Evolutionary conservation across 768 basidiomycete species (phyloP), one percentile per base, ranked within the genome.

Genomic region (Phlebiopsis flavidoalba): DNA sequence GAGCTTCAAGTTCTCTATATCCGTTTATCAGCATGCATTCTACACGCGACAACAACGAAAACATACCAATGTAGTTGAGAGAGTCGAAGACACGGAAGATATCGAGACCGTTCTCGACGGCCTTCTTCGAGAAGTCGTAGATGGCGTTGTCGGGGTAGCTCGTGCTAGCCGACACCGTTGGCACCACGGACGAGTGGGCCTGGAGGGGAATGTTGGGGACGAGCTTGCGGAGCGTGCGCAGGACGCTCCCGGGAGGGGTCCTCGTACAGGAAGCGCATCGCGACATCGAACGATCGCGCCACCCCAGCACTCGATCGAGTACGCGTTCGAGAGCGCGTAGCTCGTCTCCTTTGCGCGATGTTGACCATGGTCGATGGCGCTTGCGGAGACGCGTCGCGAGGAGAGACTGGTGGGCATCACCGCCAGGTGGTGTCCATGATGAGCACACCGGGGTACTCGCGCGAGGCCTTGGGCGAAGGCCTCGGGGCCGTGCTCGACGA

Each of bases 11-110:
- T 60, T 48, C 50, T 92, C 91, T 98, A 65, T 53, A 62, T 57
- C 59, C 8, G 8, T 46, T 19, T 19, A 19, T 46, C 8, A 46
- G 45, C 45, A 46, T 8, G 15, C 8, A 15, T 2, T 5, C 19
- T 46, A 8, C 8, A 19, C 3, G 19, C 5, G 8, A 8, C 45
- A 8, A 15, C 15, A 46, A 31, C 26, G 26, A 31, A 31, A 50
- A 78, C 85, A 55, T 75, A 88, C 95, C 96, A 64, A 99, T 89
- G 75, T 98, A 99, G 80, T 99, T 99, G 75, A 99, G 79, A 33
- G 97, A 98, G 74, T 99, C 97, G 68, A 99, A 99, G 57, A 99
- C 94, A 70, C 97, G 86, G 91, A 99, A 99, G 73, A 99, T 99
- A 76, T 99, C 97, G 53, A 98, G 84, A 71, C 97, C 97, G 67